Conservation (phyloP, 345 rosid species). For the Boechera stricta region DNA sequence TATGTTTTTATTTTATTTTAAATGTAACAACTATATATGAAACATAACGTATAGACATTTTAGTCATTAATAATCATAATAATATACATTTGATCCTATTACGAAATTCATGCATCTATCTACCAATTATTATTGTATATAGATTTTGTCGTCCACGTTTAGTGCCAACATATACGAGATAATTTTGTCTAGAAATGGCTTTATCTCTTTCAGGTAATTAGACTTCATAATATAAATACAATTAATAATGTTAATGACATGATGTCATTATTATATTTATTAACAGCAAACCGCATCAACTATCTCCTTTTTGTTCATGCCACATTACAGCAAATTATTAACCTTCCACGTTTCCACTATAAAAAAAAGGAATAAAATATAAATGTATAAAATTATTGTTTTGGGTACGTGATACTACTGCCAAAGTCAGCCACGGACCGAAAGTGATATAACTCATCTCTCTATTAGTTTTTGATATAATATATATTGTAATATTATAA, state of each 20-base stretch:
- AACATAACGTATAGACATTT: not conserved
- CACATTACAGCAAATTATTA: constrained; percentile 25
- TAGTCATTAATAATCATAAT: not conserved
- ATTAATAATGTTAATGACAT: not conserved
- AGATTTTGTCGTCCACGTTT: constrained; percentile 26
- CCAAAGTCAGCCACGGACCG: constrained; percentile 35
- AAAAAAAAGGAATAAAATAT: not conserved
- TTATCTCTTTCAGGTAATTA: constrained; percentile 12
- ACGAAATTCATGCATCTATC: constrained; percentile 28
- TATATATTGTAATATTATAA: not conserved
- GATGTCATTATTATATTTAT: not conserved
- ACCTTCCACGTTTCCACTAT: constrained; percentile 40
- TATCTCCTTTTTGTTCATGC: constrained; percentile 16
- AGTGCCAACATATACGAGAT: constrained; percentile 26
- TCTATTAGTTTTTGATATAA: not conserved
- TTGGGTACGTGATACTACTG: constrained; percentile 38
- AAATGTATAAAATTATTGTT: constrained; percentile 11
- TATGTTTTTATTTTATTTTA: not conserved
- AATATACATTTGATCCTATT: not conserved
- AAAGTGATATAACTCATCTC: constrained; percentile 37
- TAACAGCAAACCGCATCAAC: constrained; percentile 21
- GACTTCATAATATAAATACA: not conserved
- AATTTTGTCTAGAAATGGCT: constrained; percentile 27
- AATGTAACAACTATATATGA: not conserved
- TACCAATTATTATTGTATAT: constrained; percentile 19